Conservation (phyloP, 2,329 filamentous ascomycete genomes). For the Fusarium tuaranense region DNA sequence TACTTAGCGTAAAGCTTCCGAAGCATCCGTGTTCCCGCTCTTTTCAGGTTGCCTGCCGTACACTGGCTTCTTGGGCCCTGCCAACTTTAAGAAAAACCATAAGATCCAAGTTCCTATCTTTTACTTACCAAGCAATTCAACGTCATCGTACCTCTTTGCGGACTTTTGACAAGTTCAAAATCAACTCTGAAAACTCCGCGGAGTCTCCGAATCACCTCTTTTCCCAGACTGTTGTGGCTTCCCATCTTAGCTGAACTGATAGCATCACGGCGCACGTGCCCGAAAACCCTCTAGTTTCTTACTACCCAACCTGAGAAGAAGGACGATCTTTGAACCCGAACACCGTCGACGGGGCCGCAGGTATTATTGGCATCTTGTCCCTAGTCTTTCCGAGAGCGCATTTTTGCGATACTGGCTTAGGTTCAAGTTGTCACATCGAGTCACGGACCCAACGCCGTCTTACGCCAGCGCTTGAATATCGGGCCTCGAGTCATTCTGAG, state of each 20-base stretch:
- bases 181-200: neutral
- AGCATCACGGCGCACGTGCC: conserved; percentile 6
- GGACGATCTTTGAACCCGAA: conserved; percentile 5
- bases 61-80: neutral
- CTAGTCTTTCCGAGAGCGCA: conserved; percentile 8
- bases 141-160: neutral
- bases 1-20: conserved; percentile 23
- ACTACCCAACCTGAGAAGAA: neutral
- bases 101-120: neutral
- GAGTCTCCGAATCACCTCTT: neutral
- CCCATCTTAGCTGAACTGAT: neutral
- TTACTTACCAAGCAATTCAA: neutral
- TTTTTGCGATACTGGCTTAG: neutral
- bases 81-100: neutral
- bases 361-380: conserved; percentile 1
- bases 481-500: neutral
- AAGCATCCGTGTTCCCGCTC: conserved; percentile 26
- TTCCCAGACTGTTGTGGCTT: neutral
- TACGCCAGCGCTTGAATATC: neutral
- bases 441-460: conserved; percentile 3
- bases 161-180: neutral
- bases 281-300: neutral
- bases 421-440: neutral
- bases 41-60: conserved; percentile 4
- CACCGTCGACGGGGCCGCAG: neutral